phyloP scores from a whole-genome alignment of 495 filamentous ascomycete genomes.

The Xylaria cubensis region DNA sequence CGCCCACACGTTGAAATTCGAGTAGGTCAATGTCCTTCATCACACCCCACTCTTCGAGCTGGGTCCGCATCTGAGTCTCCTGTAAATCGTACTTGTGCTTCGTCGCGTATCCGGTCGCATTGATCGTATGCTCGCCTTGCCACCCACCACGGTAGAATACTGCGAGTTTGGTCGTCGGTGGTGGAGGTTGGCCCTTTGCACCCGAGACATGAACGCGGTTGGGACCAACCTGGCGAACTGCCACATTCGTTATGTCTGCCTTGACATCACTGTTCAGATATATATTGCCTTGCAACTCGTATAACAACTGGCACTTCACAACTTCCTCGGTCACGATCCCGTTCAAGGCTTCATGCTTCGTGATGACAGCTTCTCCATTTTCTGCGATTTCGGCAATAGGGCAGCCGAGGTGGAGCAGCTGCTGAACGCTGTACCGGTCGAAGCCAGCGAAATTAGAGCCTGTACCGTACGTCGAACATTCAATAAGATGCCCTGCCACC shows the following conservation, averaged over 20 bases:
- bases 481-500: constrained; percentile 61
- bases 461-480: constrained; percentile 61
- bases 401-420: constrained; percentile 59
- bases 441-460: constrained; percentile 66
- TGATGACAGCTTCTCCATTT: constrained; percentile 35
- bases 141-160: constrained; percentile 57
- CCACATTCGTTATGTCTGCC: constrained; percentile 56
- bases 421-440: constrained; percentile 46
- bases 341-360: constrained; percentile 34
- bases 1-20: constrained; percentile 41
- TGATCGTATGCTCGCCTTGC: constrained; percentile 45
- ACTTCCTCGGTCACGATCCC: constrained; percentile 47
- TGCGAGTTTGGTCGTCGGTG: constrained; percentile 62
- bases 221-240: constrained; percentile 51
- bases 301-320: constrained; percentile 61
- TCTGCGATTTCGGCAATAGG: constrained; percentile 61
- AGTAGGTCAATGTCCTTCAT: constrained; percentile 33
- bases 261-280: constrained; percentile 66
- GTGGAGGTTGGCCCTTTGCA: constrained; percentile 54
- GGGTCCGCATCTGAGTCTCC: constrained; percentile 48
- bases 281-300: constrained; percentile 64
- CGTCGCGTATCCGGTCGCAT: constrained; percentile 50
- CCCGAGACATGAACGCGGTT: constrained; percentile 55
- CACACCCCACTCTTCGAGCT: constrained; percentile 25
- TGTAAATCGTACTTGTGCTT: constrained; percentile 49